Base-by-base conservation (phyloP, 2,329 filamentous ascomycete species). In the Tolypocladium inflatum region DNA sequence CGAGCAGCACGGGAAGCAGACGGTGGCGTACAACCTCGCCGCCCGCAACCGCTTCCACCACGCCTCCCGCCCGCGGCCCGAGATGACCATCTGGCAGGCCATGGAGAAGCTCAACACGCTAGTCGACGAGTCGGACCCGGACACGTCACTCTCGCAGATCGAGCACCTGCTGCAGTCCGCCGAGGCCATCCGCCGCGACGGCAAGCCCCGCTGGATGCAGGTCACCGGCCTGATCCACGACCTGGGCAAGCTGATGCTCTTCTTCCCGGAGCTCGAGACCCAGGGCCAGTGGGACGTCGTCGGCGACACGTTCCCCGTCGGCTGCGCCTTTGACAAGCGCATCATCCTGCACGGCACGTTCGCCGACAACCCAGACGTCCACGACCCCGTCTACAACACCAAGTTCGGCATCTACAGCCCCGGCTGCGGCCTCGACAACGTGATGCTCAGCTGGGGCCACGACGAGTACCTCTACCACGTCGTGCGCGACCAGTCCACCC, bases 271-370 rank as follows among this genome's bases (percentile, higher is more conserved):
- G 57, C 70, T 74, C 55, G 67, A 67, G 59, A 90, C 89, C n/a
- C 77, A 87, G 67, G 91, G 91, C 55, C 91, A 96, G 75, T 96
- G 91, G 91, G 91, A 95, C 68, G 91, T 96, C 3, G 91, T 96
- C 33, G 91, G 91, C 58, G 89, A 92, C 73, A 91, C 88, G 1
- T 91, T 92, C 74, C 87, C 88, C 52, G 87, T 91, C 48, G 89
- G 89, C 65, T 90, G 87, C 71, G 82, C 80, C 61, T 91, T 90
- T 68, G 87, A 90, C 68, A 76, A 86, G 59, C 78, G 81, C 63
- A 93, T 93, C 77, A 88, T 96, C 75, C 91, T 93, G 74, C 85
- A 88, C 0, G 84, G 87, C 57, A 90, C 87, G 30, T 96, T 96
- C 73, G 75, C 73, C 61, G 79, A 76, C 57, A 96, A 96, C 76